Conservation (phyloP, 345 rosid genomes). For the Lagerstroemia speciosa region DNA sequence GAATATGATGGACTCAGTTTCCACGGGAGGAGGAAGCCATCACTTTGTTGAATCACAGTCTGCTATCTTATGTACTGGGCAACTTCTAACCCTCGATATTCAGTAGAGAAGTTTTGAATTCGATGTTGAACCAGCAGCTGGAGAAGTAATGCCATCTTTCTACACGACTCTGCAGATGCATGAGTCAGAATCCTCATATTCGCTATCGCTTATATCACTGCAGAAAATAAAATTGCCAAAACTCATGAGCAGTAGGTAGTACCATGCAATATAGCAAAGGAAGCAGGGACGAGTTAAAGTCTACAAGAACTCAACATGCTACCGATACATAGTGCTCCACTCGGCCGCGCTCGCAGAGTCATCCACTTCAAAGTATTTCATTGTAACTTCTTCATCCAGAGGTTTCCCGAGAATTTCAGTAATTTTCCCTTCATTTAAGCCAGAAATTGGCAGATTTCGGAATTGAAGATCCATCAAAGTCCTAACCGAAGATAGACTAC, state of each 20-base stretch:
- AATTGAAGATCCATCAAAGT: no score
- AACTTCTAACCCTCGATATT: background rate
- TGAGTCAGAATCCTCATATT: background rate
- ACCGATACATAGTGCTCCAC: background rate
- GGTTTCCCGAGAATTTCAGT: no score
- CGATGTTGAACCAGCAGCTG: no score
- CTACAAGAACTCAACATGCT: background rate
- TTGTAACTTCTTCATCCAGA: no score
- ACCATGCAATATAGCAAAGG: background rate
- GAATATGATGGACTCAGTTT: background rate
- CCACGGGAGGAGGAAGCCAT: background rate
- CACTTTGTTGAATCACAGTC: background rate
- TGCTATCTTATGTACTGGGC: background rate
- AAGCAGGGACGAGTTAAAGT: no score
- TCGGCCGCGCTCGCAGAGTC: no score
- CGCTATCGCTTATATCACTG: constrained; percentile 1
- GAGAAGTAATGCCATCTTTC: background rate
- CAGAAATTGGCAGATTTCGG: no score
- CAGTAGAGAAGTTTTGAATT: background rate
- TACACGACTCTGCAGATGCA: constrained; percentile 1
- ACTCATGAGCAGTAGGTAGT: background rate
- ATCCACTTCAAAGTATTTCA: no score
- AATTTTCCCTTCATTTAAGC: no score
- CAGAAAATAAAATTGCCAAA: background rate
- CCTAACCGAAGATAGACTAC: no score